Conservation (phyloP, 2,329 filamentous ascomycete genomes). For the Alternaria novae-zelandiae region DNA sequence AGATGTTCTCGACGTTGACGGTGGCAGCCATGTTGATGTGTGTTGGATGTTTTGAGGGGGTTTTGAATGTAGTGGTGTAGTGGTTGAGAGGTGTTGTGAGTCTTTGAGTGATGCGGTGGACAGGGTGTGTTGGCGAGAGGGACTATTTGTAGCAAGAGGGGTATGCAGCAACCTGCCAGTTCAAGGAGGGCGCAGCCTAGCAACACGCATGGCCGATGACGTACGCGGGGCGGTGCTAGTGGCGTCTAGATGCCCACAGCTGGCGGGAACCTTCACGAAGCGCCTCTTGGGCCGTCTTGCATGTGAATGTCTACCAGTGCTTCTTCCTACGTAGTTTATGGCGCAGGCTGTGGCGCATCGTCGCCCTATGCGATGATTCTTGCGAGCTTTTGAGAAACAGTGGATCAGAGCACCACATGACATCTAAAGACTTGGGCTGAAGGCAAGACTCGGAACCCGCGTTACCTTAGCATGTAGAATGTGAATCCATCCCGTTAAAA, state of each 20-base stretch:
- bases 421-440: neutral
- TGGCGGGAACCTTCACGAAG: slow-evolving; percentile 31
- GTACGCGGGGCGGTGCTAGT: slow-evolving; percentile 30
- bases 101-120: neutral
- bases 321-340: neutral
- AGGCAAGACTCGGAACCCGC: neutral
- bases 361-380: neutral
- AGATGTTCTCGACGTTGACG: slow-evolving; percentile 90
- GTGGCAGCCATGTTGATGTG: slow-evolving; percentile 62
- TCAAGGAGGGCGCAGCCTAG: slow-evolving; percentile 21
- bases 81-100: neutral
- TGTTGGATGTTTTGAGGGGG: neutral
- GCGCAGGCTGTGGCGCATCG: neutral
- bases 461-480: neutral
- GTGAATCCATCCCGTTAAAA: neutral
- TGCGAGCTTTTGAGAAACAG: neutral
- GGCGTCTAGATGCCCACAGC: slow-evolving; percentile 14
- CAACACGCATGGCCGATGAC: slow-evolving; percentile 21
- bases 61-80: neutral
- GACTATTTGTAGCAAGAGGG: slow-evolving; percentile 20
- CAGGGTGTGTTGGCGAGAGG: slow-evolving; percentile 5
- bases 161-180: slow-evolving; percentile 15
- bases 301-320: slow-evolving; percentile 8
- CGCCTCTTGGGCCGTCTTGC: slow-evolving; percentile 8
- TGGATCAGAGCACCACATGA: neutral